Conservation (phyloP, 2,329 filamentous ascomycete species). For the Neofusicoccum ribis region DNA sequence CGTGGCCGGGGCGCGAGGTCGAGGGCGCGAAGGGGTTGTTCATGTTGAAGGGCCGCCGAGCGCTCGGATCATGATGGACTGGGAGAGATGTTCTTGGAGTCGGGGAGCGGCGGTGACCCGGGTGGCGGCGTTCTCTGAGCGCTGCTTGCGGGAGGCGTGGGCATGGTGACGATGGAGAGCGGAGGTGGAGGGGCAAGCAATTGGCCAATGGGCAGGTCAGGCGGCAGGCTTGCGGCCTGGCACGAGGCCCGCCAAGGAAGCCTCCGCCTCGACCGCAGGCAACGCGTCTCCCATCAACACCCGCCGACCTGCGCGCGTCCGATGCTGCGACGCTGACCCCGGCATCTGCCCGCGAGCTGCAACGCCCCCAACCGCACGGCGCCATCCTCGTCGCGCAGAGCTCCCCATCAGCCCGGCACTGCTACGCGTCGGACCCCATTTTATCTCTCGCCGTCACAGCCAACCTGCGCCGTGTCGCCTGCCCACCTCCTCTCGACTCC, state of each 20-base stretch:
- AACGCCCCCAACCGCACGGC: background rate
- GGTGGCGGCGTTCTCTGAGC: background rate
- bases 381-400: background rate
- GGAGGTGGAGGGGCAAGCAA: constrained; percentile 13
- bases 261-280: constrained; percentile 13
- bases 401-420: background rate
- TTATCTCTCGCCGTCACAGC: constrained; percentile 6
- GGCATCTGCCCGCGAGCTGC: background rate
- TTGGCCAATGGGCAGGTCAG: constrained; percentile 12
- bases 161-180: constrained; percentile 10
- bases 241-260: background rate
- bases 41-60: background rate
- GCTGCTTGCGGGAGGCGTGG: background rate
- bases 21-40: constrained; percentile 75
- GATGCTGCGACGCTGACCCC: constrained; percentile 12
- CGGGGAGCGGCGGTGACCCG: background rate
- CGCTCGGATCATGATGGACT: background rate
- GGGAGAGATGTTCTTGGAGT: background rate
- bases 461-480: constrained; percentile 1
- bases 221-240: background rate
- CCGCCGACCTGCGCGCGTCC: constrained; percentile 14
- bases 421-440: constrained; percentile 5
- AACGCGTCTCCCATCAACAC: constrained; percentile 14
- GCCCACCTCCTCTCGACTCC: background rate
- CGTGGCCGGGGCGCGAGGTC: constrained; percentile 73